Percentiles rank a stretch among this genome's conserved stretches.
These are phyloP conservation scores for Manihot esculenta DNA, from an alignment of 441 rosid species.

Conservation along the genomic window DNA sequence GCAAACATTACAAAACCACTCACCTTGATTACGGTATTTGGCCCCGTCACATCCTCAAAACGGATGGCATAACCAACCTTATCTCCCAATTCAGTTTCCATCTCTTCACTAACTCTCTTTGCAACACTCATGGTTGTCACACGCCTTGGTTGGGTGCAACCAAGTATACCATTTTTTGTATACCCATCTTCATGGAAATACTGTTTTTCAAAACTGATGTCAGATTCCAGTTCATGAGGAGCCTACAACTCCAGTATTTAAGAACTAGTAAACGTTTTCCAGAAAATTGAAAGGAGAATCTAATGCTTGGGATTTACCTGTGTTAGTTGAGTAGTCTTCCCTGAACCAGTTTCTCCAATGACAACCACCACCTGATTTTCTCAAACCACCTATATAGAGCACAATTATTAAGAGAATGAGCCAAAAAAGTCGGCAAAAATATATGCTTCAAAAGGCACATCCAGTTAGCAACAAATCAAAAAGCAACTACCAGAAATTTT, in stretches of 20 bases:
- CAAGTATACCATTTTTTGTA: constrained; percentile 65
- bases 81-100: constrained; percentile 84
- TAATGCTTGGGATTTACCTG: constrained; percentile 48
- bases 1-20: constrained; percentile 10
- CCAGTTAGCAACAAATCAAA: background rate
- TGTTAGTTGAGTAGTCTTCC: constrained; percentile 94
- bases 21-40: constrained; percentile 88
- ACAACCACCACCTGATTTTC: constrained; percentile 92
- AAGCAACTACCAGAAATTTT: background rate
- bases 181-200: constrained; percentile 96
- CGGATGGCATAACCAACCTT: constrained; percentile 96
- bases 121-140: constrained; percentile 99
- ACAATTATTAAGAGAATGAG: constrained; percentile 20
- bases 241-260: background rate
- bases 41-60: constrained; percentile 94
- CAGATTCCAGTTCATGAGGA: constrained; percentile 6
- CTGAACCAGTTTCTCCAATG: constrained; percentile 98
- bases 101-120: constrained; percentile 98
- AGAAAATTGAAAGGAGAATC: background rate
- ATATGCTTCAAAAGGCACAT: constrained; percentile 5
- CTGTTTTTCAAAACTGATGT: constrained; percentile 39
- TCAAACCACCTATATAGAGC: constrained; percentile 65
- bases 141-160: constrained; percentile 99
- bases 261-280: background rate
- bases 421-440: constrained; percentile 4